Base-by-base conservation (phyloP, 345 rosid genomes). In the Cardamine resedifolia region DNA sequence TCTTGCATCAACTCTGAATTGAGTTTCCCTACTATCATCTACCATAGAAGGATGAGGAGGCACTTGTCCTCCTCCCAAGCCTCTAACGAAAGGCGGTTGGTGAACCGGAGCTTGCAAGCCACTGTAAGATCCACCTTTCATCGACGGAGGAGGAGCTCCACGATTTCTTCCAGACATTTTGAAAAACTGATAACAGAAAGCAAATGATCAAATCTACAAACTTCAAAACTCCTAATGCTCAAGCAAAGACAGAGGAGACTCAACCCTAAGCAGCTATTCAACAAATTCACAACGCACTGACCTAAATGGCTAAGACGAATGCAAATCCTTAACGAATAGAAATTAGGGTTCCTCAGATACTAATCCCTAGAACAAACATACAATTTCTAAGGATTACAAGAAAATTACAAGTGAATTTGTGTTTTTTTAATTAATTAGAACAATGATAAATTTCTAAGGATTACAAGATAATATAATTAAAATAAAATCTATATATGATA, bases 11-110 rank as follows among this genome's bases (percentile, higher is more conserved):
- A 80, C 60, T 60, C 88, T 79, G 16, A 83, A 81, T 50, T 88
- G 96, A 55, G 80, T 1, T 68, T 87, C 97, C 12, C 90, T 82
- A 67, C 73, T 49, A 63, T 91, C 96, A 41, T 87, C 98, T 3
- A 89, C 60, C 58, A 90, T 66, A 16, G 83, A 80, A 0, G 83
- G 87, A 63, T 79, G 84, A 38, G 58, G 75, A 4, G 84, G 83
- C 77, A 78, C 64, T 41, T 81, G 87, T 45, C 90, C 90, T 45
- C 92, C 90, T 55, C 74, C 59, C 1, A 78, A 74, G 48, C 87
- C 87, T 78, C 96, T 78, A 30, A 77, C 82, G 16, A 78, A 87
- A 2, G 83, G 81, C 1, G 79, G 77, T 68, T 92, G 96, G 3
- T 81, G 86, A 27, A 81, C 60, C 3, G 79, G 82, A 73, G 84